A percentile compares a stretch with the other conserved stretches of the same genome.
These are phyloP conservation scores for Mucor saturninus DNA, from an alignment of 371 early-diverging fungal genomes.

Conservation along the genomic window DNA sequence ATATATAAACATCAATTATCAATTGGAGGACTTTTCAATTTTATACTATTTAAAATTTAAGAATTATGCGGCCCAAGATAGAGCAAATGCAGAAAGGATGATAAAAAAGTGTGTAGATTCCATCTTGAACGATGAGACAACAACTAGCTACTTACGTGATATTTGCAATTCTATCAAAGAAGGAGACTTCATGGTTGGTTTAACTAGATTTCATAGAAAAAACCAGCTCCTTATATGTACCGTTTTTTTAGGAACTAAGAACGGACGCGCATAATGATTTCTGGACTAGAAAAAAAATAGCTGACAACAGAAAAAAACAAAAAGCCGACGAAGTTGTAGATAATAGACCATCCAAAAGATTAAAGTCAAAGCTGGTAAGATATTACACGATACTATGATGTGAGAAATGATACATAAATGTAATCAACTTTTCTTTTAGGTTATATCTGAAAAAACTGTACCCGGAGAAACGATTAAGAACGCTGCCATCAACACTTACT, in stretches of 20 bases:
- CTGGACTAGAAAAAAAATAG: slow-evolving; percentile 1
- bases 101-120: not conserved
- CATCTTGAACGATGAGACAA: not conserved
- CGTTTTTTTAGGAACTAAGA: slow-evolving; percentile 1
- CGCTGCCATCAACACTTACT: too few species aligned
- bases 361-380: not conserved
- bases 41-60: too few species aligned
- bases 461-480: too few species aligned
- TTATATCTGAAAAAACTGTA: too few species aligned
- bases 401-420: too few species aligned
- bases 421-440: too few species aligned
- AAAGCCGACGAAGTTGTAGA: not conserved
- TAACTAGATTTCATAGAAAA: not conserved
- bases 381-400: too few species aligned
- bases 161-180: slow-evolving; percentile 1
- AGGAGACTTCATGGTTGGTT: not conserved
- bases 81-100: slow-evolving; percentile 1
- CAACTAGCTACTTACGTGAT: slow-evolving; percentile 1
- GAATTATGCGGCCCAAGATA: not conserved
- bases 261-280: not conserved
- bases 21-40: too few species aligned
- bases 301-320: not conserved
- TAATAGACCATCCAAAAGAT: not conserved
- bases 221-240: slow-evolving; percentile 3
- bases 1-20: too few species aligned